phyloP scores from a whole-genome alignment of 2,329 filamentous ascomycete genomes.

The Colletotrichum lindemuthianum region DNA sequence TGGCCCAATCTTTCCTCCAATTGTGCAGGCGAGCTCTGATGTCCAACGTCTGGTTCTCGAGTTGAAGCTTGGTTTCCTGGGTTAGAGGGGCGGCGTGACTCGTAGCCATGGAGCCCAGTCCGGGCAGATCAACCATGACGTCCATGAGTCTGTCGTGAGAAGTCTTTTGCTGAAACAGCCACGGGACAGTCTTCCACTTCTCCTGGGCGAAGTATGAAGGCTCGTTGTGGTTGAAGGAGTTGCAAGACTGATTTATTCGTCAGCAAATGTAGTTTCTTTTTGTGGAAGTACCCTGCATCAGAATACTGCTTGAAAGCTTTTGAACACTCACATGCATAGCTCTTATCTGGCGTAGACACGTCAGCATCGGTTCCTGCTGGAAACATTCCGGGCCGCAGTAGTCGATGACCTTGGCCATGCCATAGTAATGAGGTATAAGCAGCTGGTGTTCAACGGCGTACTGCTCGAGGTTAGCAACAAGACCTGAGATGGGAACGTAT shows the following conservation, averaged over 20 bases:
- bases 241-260: slow-evolving; percentile 1
- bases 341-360: slow-evolving; percentile 11
- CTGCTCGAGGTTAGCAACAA: neutral
- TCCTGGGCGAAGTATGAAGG: slow-evolving; percentile 16
- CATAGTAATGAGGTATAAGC: slow-evolving; percentile 15
- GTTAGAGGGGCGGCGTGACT: neutral
- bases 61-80: neutral
- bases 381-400: slow-evolving; percentile 24
- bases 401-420: slow-evolving; percentile 11
- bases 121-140: slow-evolving; percentile 11
- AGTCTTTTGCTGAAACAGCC: slow-evolving; percentile 1
- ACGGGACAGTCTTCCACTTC: slow-evolving; percentile 19
- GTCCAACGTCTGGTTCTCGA: neutral
- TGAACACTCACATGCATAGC: slow-evolving; percentile 12
- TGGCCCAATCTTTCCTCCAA: slow-evolving; percentile 18
- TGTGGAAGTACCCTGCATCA: no score
- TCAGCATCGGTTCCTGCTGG: slow-evolving; percentile 24
- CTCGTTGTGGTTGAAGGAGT: slow-evolving; percentile 4
- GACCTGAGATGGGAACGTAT: neutral
- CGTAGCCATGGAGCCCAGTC: neutral
- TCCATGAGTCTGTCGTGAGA: slow-evolving; percentile 17
- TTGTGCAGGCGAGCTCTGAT: neutral
- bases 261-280: neutral
- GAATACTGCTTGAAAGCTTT: no score
- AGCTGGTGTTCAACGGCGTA: slow-evolving; percentile 10